phyloP scores from a whole-genome alignment of 1,284 basidiomycete genomes.

The Trichosporon faecale region DNA sequence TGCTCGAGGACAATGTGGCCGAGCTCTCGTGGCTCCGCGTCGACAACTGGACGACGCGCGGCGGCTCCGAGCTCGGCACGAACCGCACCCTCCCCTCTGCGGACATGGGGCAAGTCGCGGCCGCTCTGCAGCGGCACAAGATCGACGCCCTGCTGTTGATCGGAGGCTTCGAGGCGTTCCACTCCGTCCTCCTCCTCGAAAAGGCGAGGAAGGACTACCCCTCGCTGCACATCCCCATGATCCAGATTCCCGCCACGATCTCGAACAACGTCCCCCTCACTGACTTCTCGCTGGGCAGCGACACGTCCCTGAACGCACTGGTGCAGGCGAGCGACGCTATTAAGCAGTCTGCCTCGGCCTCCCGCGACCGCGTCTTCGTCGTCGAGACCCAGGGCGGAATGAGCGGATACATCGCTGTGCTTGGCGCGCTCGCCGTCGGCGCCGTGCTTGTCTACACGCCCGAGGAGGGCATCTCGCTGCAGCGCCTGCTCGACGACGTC shows the following conservation, averaged over 20 bases:
- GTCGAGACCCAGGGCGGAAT: slow-evolving; percentile 97
- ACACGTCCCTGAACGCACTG: slow-evolving; percentile 95
- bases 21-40: slow-evolving; percentile 95
- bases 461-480: slow-evolving; percentile 80
- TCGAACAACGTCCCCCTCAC: slow-evolving; percentile 98
- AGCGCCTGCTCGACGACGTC: slow-evolving; percentile 78
- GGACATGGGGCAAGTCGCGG: slow-evolving; percentile 81
- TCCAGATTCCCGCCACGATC: slow-evolving; percentile 89
- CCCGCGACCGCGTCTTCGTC: slow-evolving; percentile 91
- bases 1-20: slow-evolving; percentile 82
- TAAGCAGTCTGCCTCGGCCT: slow-evolving; percentile 95
- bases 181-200: slow-evolving; percentile 72
- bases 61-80: slow-evolving; percentile 97
- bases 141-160: slow-evolving; percentile 84
- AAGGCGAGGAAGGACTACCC: slow-evolving; percentile 78
- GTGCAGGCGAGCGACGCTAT: slow-evolving; percentile 97
- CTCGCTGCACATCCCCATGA: slow-evolving; percentile 88
- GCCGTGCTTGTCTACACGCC: slow-evolving; percentile 93
- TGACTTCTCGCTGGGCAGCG: slow-evolving; percentile 90
- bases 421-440: slow-evolving; percentile 90
- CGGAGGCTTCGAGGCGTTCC: slow-evolving; percentile 95
- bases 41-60: slow-evolving; percentile 91
- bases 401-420: slow-evolving; percentile 91
- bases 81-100: slow-evolving; percentile 82
- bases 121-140: slow-evolving; percentile 81